Percentiles rank a stretch among this genome's conserved stretches.
Evolutionary conservation across 805 yeast genomes (phyloP).

Genomic region (Blastobotrys americana): DNA sequence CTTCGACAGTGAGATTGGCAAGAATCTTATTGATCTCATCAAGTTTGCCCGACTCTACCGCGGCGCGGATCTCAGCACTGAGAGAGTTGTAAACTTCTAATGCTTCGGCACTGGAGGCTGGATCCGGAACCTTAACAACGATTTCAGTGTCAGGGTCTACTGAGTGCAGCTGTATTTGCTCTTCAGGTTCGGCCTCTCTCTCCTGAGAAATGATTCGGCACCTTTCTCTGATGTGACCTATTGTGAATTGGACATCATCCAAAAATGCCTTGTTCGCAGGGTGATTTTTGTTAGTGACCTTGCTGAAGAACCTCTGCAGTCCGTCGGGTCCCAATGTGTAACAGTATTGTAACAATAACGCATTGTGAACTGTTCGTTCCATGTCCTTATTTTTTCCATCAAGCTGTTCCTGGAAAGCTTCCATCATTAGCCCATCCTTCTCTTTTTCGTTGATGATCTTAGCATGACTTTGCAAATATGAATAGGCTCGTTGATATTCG

Average conservation of each 20-base stretch:
- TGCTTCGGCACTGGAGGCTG: slow-evolving; percentile 36
- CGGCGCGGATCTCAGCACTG: slow-evolving; percentile 61
- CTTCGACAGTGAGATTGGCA: slow-evolving; percentile 60
- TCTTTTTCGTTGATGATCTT: slow-evolving; percentile 73
- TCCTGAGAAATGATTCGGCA: slow-evolving; percentile 62
- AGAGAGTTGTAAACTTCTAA: slow-evolving; percentile 48
- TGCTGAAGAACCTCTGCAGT: slow-evolving; percentile 61
- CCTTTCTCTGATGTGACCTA: slow-evolving; percentile 65
- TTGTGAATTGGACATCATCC: slow-evolving; percentile 68
- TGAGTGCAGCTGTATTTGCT: slow-evolving; percentile 78
- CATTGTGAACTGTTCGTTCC: slow-evolving; percentile 66
- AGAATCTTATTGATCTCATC: slow-evolving; percentile 81
- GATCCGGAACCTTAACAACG: slow-evolving; percentile 59
- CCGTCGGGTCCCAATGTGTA: slow-evolving; percentile 38
- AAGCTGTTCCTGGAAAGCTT: slow-evolving; percentile 78
- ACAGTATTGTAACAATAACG: slow-evolving; percentile 70
- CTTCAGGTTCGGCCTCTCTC: slow-evolving; percentile 52
- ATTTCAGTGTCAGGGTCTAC: slow-evolving; percentile 78
- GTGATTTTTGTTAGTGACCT: slow-evolving; percentile 44
- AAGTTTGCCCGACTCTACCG: slow-evolving; percentile 61
- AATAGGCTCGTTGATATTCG: slow-evolving; percentile 44
- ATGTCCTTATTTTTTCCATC: slow-evolving; percentile 50
- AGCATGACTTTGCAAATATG: slow-evolving; percentile 47
- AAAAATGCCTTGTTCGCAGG: slow-evolving; percentile 66
- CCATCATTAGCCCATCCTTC: slow-evolving; percentile 88